A percentile compares a stretch with the other conserved stretches of the same genome.
These are phyloP conservation scores for Oryza coarctata DNA, from an alignment of 176 grass and related monocot genomes.

Conservation along the genomic window DNA sequence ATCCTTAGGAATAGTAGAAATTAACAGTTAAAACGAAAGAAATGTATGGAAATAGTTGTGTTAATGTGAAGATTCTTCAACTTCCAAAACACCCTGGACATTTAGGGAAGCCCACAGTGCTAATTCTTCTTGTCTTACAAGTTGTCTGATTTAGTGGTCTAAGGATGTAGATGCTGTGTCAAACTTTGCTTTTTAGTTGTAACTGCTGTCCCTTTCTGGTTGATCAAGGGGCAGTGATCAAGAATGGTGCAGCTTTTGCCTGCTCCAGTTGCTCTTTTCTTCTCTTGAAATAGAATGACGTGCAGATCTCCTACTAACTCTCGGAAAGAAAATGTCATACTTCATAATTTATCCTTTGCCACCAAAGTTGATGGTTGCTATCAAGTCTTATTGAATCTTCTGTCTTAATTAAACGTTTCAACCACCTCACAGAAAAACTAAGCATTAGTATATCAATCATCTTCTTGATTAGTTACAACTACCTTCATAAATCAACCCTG, in stretches of 20 bases:
- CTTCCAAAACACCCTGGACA: neutral
- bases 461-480: neutral
- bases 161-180: neutral
- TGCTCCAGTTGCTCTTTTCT: neutral
- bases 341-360: neutral
- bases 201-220: neutral
- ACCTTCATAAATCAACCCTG: neutral
- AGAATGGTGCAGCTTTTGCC: neutral
- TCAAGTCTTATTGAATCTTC: neutral
- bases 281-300: neutral
- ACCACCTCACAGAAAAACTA: neutral
- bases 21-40: slow-evolving; percentile 2
- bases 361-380: neutral
- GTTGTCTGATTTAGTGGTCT: neutral
- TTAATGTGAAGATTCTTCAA: neutral
- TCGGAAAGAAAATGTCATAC: neutral
- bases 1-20: neutral
- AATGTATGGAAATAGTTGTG: neutral
- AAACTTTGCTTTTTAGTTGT: neutral
- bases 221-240: neutral
- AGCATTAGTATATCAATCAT: neutral
- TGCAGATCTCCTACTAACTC: neutral
- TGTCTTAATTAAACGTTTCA: neutral
- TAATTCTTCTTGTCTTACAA: neutral
- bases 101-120: neutral